Evolutionary conservation across 768 basidiomycete genomes (phyloP).

Genomic region (Collybia sordida): DNA sequence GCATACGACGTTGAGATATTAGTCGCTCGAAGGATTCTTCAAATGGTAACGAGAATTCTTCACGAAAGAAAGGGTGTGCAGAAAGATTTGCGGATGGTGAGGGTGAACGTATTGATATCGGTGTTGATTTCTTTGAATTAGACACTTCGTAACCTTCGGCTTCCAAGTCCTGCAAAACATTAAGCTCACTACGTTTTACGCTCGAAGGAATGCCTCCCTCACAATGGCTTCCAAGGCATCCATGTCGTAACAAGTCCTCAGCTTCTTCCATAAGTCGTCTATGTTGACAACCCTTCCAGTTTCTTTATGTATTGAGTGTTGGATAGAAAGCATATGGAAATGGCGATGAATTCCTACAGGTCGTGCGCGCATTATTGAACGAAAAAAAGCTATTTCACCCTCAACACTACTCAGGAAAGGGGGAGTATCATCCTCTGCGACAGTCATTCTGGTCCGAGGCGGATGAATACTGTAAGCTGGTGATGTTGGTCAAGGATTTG

Average conservation of each 20-base stretch:
- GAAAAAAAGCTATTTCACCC: slow-evolving; percentile 86
- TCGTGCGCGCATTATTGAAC: slow-evolving; percentile 76
- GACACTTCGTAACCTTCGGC: slow-evolving; percentile 43
- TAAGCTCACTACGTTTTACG: slow-evolving; percentile 12
- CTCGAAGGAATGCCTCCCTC: slow-evolving; percentile 25
- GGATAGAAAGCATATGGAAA: slow-evolving; percentile 78
- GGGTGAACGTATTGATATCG: slow-evolving; percentile 60
- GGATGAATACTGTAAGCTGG: too few relatives aligned
- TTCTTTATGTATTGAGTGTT: slow-evolving; percentile 68
- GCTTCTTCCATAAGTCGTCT: slow-evolving; percentile 75
- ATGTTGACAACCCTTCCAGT: slow-evolving; percentile 60
- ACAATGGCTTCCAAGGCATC: slow-evolving; percentile 73
- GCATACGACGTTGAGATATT: slow-evolving; percentile 61
- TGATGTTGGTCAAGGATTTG: too few relatives aligned
- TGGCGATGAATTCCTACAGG: slow-evolving; percentile 83
- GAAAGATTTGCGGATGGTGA: slow-evolving; percentile 69
- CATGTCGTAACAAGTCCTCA: slow-evolving; percentile 69
- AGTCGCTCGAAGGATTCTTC: slow-evolving; percentile 62
- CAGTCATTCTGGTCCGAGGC: slow-evolving; percentile 13
- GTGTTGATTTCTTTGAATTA: slow-evolving; percentile 39
- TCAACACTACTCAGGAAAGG: slow-evolving; percentile 69
- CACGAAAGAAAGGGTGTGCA: slow-evolving; percentile 69
- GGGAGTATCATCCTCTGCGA: slow-evolving; percentile 15
- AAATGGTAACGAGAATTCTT: slow-evolving; percentile 62
- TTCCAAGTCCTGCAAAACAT: slow-evolving; percentile 38